Evolutionary conservation across 2,329 filamentous ascomycete species (phyloP), one percentile per base, ranked within the genome.

Genomic region (Colletotrichum tropicicola): DNA sequence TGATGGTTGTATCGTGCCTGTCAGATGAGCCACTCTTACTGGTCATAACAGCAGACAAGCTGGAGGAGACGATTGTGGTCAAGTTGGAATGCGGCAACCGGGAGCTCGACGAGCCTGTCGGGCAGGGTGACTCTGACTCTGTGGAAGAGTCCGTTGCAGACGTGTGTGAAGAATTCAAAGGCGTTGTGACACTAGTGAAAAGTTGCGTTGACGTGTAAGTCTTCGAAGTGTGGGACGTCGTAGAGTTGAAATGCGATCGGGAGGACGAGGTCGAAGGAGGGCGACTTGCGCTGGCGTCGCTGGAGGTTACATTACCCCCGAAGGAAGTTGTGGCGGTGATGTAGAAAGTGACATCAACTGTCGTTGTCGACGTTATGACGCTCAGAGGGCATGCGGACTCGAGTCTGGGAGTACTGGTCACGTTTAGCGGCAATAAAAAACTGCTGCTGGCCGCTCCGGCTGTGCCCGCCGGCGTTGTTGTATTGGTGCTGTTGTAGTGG

Each of bases 341-440:
- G 39, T 70, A 74, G 30, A 75, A 69, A 6, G 73, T 75, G 7
- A 74, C 68, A 25, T 79, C 77, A 7, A 78, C 55, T 4, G 74
- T 79, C 28, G 68, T 72, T 3, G 73, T 77, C 12, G 73, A 73
- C 52, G 74, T 65, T 12, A 74, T 59, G 5, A 75, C 56, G 8
- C 68, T 71, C 28, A 52, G 15, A 2, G 52, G 39, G 12, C 63
- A 66, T 19, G 6, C 30, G 2, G 35, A 28, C n/a, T 6, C 37
- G 44, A 9, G 8, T 17, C 10, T 19, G 17, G 2, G 43, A 23
- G 39, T 65, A 5, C 49, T 61, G 10, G 47, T 51, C n/a, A n/a
- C 19, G n/a, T 57, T 63, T 12, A 51, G 17, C 13, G 58, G 35
- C 23, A 57, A 28, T 1, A 6, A 17, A 32, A 28, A 57, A 32